Percentiles rank a stretch among this genome's conserved stretches.
These are phyloP conservation scores for Uromyces viciae-fabae DNA, from an alignment of 1,284 basidiomycete genomes.

Conservation along the genomic window DNA sequence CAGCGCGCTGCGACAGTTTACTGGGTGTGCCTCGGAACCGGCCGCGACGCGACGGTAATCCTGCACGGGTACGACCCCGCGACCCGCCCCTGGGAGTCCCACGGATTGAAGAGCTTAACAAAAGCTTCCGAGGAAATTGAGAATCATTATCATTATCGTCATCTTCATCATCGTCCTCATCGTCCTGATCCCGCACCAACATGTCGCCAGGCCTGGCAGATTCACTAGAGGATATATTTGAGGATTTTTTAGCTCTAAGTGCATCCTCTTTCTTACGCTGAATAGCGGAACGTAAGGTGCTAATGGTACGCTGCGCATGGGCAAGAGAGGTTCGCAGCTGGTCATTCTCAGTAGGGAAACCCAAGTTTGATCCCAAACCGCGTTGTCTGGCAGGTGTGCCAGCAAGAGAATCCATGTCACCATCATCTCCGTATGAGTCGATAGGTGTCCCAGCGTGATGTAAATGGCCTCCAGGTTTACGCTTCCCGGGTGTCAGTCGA, in stretches of 20 bases:
- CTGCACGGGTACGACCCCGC: constrained; percentile 26
- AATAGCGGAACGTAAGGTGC: constrained; percentile 70
- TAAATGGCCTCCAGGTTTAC: constrained; percentile 35
- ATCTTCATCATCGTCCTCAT: constrained; percentile 46
- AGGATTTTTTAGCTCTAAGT: constrained; percentile 33
- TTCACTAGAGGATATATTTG: constrained; percentile 30
- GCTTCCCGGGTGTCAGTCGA: constrained; percentile 47
- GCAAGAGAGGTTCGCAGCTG: constrained; percentile 41
- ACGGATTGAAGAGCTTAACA: constrained; percentile 38
- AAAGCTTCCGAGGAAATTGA: constrained; percentile 10
- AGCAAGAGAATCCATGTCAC: neutral
- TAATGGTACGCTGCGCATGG: constrained; percentile 57
- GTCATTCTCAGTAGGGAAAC: constrained; percentile 42
- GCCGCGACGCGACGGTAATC: constrained; percentile 41
- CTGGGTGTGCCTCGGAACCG: constrained; percentile 43
- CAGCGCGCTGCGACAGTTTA: constrained; percentile 41
- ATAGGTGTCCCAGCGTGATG: constrained; percentile 24
- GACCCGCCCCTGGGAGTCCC: constrained; percentile 41
- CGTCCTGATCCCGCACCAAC: constrained; percentile 42
- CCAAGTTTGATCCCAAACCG: constrained; percentile 33
- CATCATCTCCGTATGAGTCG: neutral
- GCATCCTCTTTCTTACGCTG: constrained; percentile 71
- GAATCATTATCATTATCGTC: constrained; percentile 44
- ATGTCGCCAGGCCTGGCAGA: constrained; percentile 47
- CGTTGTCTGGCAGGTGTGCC: constrained; percentile 18